Evolutionary conservation across 495 filamentous ascomycete species (phyloP).

Genomic region (Podospora pseudoanserina): DNA sequence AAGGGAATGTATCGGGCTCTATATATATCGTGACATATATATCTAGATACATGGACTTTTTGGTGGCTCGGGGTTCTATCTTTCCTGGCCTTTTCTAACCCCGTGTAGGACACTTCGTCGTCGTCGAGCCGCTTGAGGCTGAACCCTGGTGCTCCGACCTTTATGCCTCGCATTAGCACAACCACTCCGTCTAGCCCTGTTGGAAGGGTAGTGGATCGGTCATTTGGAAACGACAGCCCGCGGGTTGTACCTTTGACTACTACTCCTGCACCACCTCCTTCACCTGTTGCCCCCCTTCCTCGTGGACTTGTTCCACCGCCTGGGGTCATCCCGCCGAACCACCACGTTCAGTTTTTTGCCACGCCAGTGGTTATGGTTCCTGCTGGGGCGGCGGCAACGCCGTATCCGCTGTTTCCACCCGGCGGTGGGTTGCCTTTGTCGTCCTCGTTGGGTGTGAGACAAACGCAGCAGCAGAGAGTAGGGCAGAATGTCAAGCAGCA

Average conservation of each 20-base stretch:
- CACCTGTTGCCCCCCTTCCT: neutral
- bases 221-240: conserved; percentile 7
- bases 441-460: neutral
- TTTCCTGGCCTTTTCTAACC: conserved; percentile 29
- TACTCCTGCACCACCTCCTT: neutral
- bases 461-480: neutral
- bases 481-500: neutral
- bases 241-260: conserved; percentile 3
- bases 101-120: conserved; percentile 28
- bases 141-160: conserved; percentile 54
- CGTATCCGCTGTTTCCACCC: conserved; percentile 19
- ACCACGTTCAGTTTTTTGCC: conserved; percentile 21
- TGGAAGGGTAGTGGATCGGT: conserved; percentile 11
- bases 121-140: conserved; percentile 34
- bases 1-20: neutral
- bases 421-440: neutral
- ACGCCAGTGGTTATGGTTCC: conserved; percentile 20
- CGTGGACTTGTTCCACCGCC: neutral
- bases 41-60: conserved; percentile 31
- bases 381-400: neutral
- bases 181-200: conserved; percentile 12
- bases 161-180: conserved; percentile 43
- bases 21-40: neutral
- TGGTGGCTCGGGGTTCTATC: conserved; percentile 36
- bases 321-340: neutral